A percentile compares a stretch with the other conserved stretches of the same genome.
Evolutionary conservation across 1,139 yeast genomes (phyloP).

Genomic region (Meyerozyma smithsonii): DNA sequence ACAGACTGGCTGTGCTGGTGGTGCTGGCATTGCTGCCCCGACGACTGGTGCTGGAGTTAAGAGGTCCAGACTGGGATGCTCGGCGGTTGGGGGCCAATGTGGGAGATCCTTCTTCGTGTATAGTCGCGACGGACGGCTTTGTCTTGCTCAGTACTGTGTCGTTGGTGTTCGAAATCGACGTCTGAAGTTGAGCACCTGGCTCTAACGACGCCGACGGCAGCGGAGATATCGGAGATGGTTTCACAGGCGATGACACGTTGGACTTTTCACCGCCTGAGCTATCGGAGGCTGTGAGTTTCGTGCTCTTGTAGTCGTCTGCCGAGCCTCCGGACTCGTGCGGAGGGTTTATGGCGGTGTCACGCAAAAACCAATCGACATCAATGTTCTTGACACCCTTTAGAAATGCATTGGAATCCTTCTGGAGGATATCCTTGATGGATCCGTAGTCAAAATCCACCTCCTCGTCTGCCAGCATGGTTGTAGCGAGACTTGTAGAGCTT

Average conservation of each 20-base stretch:
- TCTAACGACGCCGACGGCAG: constrained; percentile 1
- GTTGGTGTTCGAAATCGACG: constrained; percentile 33
- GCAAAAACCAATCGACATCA: constrained; percentile 49
- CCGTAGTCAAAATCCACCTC: constrained; percentile 2
- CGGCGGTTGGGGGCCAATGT: constrained; percentile 4
- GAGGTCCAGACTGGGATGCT: neutral
- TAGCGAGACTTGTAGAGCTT: neutral
- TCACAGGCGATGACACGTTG: constrained; percentile 7
- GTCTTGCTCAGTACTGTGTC: constrained; percentile 27
- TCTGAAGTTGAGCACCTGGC: constrained; percentile 21
- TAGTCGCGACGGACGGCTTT: constrained; percentile 32
- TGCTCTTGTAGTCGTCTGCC: neutral
- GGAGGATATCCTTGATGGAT: constrained; percentile 2
- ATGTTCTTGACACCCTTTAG: constrained; percentile 27
- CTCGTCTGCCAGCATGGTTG: neutral
- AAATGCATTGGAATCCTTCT: constrained; percentile 13
- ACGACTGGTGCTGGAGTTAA: constrained; percentile 5
- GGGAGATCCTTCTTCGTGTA: constrained; percentile 24
- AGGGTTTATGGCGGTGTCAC: constrained; percentile 22
- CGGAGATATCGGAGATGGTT: neutral
- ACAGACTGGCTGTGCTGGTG: constrained; percentile 12
- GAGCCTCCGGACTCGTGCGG: neutral
- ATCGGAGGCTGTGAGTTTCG: neutral
- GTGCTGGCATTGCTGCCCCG: constrained; percentile 18
- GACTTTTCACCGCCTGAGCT: constrained; percentile 11